A percentile compares a stretch with the other conserved stretches of the same genome.
Evolutionary conservation across 1,284 basidiomycete genomes (phyloP).

Genomic region (Fomitopsis betulina): DNA sequence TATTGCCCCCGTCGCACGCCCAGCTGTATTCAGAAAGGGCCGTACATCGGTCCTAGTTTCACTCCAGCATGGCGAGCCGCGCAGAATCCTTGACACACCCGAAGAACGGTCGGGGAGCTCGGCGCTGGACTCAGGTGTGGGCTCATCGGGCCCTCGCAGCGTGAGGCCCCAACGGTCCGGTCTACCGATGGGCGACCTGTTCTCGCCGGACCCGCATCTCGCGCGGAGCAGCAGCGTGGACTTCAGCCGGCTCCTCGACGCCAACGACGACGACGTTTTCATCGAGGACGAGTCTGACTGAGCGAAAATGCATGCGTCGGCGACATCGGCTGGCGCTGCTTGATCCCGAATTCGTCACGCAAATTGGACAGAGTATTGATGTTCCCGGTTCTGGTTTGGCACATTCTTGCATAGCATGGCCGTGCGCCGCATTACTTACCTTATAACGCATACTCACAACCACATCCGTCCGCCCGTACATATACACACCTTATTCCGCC

Average conservation of each 20-base stretch:
- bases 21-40: slow-evolving; percentile 2
- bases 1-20: background rate
- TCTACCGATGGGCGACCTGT: slow-evolving; percentile 7
- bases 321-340: background rate
- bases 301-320: background rate
- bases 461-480: no score
- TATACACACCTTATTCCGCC: background rate
- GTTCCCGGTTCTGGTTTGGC: background rate
- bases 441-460: background rate
- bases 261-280: background rate
- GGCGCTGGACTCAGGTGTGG: background rate
- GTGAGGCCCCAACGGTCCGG: slow-evolving; percentile 6
- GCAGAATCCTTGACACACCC: background rate
- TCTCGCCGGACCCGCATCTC: slow-evolving; percentile 1
- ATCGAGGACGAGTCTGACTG: background rate
- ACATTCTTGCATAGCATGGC: background rate
- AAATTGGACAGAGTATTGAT: background rate
- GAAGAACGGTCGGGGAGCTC: background rate
- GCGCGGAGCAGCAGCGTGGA: background rate
- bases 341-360: no score
- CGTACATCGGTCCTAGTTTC: background rate
- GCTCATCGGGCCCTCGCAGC: background rate
- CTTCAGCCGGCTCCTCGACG: background rate
- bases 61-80: background rate
- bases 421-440: background rate